phyloP scores from a whole-genome alignment of 148 eudicot genomes.

The Drosera capensis region DNA sequence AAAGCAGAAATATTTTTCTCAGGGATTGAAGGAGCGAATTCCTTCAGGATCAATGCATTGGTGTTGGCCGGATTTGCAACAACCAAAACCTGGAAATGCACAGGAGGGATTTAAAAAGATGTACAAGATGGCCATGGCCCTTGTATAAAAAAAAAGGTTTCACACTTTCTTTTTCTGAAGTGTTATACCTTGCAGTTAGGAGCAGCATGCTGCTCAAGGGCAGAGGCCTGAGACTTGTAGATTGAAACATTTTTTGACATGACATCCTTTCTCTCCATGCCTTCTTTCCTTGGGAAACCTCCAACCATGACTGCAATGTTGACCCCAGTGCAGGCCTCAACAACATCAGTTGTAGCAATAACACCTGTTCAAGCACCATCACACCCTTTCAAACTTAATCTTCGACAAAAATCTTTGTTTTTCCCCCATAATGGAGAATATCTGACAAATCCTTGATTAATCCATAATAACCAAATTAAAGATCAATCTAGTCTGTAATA shows the following conservation, averaged over 20 bases:
- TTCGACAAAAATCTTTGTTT: not conserved
- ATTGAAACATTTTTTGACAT: constrained; percentile 92
- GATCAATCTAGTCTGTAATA: not conserved
- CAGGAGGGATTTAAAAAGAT: not conserved
- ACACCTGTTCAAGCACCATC: constrained; percentile 34
- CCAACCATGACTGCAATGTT: constrained; percentile 91
- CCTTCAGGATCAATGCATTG: constrained; percentile 92
- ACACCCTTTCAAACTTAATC: not conserved
- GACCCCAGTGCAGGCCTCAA: constrained; percentile 86
- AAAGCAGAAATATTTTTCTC: constrained; percentile 79
- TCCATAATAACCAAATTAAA: too few relatives aligned
- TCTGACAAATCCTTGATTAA: too few relatives aligned
- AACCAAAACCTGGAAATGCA: constrained; percentile 60
- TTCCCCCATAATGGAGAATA: too few relatives aligned
- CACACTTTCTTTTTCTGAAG: too few relatives aligned
- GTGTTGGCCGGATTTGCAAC: constrained; percentile 99
- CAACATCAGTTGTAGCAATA: constrained; percentile 86
- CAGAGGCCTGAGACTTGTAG: constrained; percentile 91
- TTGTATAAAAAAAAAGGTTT: too few relatives aligned
- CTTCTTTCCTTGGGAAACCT: constrained; percentile 94
- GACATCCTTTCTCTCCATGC: constrained; percentile 94
- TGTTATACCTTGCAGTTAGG: constrained; percentile 99
- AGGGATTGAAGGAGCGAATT: constrained; percentile 94
- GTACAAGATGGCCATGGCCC: too few relatives aligned
- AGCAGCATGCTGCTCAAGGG: constrained; percentile 93